These are phyloP conservation scores for Ganoderma sinense DNA, from an alignment of 1,284 basidiomycete genomes.

Conservation along the genomic window DNA sequence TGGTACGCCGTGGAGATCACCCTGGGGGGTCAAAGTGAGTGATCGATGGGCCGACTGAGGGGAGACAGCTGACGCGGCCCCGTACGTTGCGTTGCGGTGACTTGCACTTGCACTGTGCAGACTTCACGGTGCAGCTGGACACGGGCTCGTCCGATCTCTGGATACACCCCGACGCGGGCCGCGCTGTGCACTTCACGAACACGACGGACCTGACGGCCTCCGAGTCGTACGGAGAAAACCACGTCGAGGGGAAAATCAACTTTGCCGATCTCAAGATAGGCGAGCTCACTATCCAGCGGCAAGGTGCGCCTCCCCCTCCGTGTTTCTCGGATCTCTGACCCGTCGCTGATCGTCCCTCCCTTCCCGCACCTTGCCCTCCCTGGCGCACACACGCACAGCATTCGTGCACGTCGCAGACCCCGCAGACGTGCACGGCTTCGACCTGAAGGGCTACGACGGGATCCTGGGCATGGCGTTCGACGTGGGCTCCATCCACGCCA, in stretches of 20 bases:
- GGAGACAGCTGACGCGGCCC: neutral
- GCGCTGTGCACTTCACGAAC: conserved; percentile 29
- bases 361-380: no score
- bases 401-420: conserved; percentile 39
- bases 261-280: conserved; percentile 40
- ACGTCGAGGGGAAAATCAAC: conserved; percentile 31
- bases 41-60: neutral
- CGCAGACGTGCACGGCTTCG: conserved; percentile 9
- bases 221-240: conserved; percentile 34
- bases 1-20: conserved; percentile 21
- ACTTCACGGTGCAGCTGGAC: conserved; percentile 20
- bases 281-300: conserved; percentile 35
- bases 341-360: no score
- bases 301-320: conserved; percentile 33
- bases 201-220: conserved; percentile 28
- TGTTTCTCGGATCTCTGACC: neutral
- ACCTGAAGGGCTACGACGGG: conserved; percentile 5
- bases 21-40: conserved; percentile 19
- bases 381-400: conserved; percentile 24
- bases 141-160: conserved; percentile 22
- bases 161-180: neutral
- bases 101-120: conserved; percentile 10
- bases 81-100: no score
- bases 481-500: conserved; percentile 10
- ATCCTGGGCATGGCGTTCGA: conserved; percentile 29